Evolutionary conservation across 2,329 filamentous ascomycete species (phyloP).

Genomic region (Xylariomycetidae sp.): DNA sequence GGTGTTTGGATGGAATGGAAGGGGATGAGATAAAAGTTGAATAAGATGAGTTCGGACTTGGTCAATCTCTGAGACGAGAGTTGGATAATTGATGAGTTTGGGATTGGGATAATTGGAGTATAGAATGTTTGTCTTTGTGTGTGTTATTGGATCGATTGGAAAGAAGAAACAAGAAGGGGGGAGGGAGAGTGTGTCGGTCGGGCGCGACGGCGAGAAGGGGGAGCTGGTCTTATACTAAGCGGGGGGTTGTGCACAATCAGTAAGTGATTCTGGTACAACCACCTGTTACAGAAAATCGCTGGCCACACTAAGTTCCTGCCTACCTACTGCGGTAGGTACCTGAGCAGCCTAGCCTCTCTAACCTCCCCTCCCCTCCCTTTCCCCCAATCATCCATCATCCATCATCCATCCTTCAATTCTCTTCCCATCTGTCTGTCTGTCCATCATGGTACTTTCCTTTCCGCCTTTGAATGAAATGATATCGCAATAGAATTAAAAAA

Average conservation of each 20-base stretch:
- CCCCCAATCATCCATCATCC: too few species aligned
- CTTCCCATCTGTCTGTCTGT: too few species aligned
- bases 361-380: too few species aligned
- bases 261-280: constrained; percentile 30
- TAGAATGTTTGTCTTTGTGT: neutral
- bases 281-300: constrained; percentile 13
- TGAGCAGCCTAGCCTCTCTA: too few species aligned
- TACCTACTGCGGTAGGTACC: too few species aligned
- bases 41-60: too few species aligned
- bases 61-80: constrained; percentile 14
- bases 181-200: constrained; percentile 31
- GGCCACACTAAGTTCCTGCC: constrained; percentile 1
- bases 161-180: constrained; percentile 34
- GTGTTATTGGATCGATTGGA: neutral
- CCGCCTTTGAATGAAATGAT: too few species aligned
- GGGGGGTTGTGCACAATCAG: constrained; percentile 54
- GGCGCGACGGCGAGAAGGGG: constrained; percentile 49
- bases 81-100: constrained; percentile 1
- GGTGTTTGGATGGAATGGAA: constrained; percentile 21
- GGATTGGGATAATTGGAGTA: constrained; percentile 20
- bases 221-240: constrained; percentile 56
- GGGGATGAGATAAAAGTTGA: constrained; percentile 10
- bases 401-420: too few species aligned
- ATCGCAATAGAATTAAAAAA: too few species aligned
- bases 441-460: too few species aligned